phyloP scores from a whole-genome alignment of 1,284 basidiomycete genomes.

The Sporisorium graminicola region DNA sequence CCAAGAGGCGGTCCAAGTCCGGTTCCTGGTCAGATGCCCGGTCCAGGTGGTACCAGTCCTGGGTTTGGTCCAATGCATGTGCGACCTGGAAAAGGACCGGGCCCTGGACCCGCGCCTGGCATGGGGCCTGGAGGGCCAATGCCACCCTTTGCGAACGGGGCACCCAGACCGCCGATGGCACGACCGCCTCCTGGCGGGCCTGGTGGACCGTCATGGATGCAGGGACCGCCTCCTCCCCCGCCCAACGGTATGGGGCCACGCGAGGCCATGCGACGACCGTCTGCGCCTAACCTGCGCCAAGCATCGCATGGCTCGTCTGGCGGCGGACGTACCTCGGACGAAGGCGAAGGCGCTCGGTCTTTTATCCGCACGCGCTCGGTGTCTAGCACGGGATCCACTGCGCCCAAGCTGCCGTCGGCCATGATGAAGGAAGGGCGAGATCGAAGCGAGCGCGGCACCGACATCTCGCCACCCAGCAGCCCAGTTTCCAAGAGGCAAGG shows the following conservation, averaged over 20 bases:
- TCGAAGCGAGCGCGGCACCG: conserved; percentile 29
- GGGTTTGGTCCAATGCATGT: conserved; percentile 37
- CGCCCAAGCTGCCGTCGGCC: conserved; percentile 57
- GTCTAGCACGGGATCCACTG: conserved; percentile 41
- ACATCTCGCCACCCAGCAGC: conserved; percentile 40
- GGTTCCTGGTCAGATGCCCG: conserved; percentile 34
- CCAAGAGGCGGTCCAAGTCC: conserved; percentile 45
- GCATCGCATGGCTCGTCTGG: conserved; percentile 36
- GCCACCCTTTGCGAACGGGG: conserved; percentile 39
- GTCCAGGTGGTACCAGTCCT: conserved; percentile 26
- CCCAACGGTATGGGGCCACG: conserved; percentile 28
- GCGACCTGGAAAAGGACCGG: conserved; percentile 32
- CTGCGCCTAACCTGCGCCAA: conserved; percentile 59
- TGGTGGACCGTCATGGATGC: conserved; percentile 12
- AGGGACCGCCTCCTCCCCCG: conserved; percentile 21
- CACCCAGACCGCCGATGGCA: conserved; percentile 36
- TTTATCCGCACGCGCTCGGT: conserved; percentile 51
- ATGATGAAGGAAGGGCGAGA: conserved; percentile 58
- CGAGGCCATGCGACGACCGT: conserved; percentile 45
- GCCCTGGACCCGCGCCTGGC: conserved; percentile 22
- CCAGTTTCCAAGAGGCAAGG: conserved; percentile 36
- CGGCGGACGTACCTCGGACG: conserved; percentile 39
- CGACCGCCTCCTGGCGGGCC: conserved; percentile 27
- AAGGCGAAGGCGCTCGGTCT: conserved; percentile 22
- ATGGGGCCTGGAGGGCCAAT: conserved; percentile 39